Percentiles rank a stretch among this genome's conserved stretches.
Conservation (phyloP, 2,329 filamentous ascomycete genomes). For the Penicillium polonicum region DNA sequence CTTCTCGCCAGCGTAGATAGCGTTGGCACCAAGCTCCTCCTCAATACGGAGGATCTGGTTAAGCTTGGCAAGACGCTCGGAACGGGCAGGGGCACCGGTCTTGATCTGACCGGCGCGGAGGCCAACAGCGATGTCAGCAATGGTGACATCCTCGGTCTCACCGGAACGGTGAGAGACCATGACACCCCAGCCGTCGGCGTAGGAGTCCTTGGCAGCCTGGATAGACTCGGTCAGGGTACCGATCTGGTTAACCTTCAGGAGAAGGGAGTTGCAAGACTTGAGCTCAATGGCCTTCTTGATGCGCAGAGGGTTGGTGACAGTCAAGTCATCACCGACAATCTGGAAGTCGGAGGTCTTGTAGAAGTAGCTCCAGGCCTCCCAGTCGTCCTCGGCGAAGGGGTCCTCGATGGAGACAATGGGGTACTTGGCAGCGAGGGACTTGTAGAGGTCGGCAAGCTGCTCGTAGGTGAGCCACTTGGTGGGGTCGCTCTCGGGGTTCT, state of each 20-base stretch:
- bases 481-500: slow-evolving; percentile 96
- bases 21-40: slow-evolving; percentile 93
- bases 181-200: slow-evolving; percentile 93
- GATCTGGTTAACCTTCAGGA: slow-evolving; percentile 99
- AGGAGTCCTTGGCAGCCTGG: slow-evolving; percentile 98
- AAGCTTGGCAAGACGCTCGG: slow-evolving; percentile 98
- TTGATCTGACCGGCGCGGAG: slow-evolving; percentile 98
- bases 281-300: slow-evolving; percentile 99
- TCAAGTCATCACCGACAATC: slow-evolving; percentile 97
- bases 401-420: slow-evolving; percentile 99
- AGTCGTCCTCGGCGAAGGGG: slow-evolving; percentile 99
- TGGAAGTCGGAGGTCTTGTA: slow-evolving; percentile 98
- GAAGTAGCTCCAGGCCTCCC: slow-evolving; percentile 99
- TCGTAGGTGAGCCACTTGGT: slow-evolving; percentile 99
- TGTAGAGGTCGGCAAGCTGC: slow-evolving; percentile 90
- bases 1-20: slow-evolving; percentile 84
- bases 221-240: slow-evolving; percentile 98
- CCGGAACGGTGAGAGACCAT: slow-evolving; percentile 99
- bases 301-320: slow-evolving; percentile 96
- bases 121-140: slow-evolving; percentile 95
- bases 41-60: slow-evolving; percentile 99
- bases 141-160: slow-evolving; percentile 99
- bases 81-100: slow-evolving; percentile 93
- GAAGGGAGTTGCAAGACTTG: slow-evolving; percentile 96
- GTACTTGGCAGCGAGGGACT: slow-evolving; percentile 86